These are phyloP conservation scores for Exutisphaerella laricina DNA, from an alignment of 2,329 filamentous ascomycete genomes.

Conservation along the genomic window DNA sequence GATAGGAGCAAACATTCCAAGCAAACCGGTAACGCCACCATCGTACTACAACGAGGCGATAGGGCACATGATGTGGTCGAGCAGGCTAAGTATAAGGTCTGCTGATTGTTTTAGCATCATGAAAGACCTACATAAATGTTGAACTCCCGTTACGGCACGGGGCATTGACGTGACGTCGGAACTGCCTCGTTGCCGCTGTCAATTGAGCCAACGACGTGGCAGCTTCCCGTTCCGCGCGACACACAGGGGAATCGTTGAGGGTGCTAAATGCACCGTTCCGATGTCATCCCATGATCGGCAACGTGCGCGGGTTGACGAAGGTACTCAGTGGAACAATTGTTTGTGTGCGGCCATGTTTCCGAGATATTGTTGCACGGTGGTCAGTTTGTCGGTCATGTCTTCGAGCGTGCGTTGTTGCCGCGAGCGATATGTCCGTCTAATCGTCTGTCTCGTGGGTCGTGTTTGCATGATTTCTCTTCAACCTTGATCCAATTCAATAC, in stretches of 20 bases:
- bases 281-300: conserved; percentile 4
- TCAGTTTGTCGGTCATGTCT: too few species aligned
- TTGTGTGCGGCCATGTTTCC: too few species aligned
- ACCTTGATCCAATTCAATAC: conserved; percentile 19
- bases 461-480: conserved; percentile 8
- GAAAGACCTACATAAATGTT: not conserved
- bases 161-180: conserved; percentile 8
- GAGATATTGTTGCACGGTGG: too few species aligned
- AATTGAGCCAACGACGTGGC: conserved; percentile 1
- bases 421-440: too few species aligned
- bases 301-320: not conserved
- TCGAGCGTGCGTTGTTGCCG: too few species aligned
- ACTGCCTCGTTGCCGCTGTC: conserved; percentile 4
- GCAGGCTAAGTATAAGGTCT: too few species aligned
- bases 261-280: conserved; percentile 1
- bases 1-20: conserved; percentile 10
- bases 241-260: not conserved
- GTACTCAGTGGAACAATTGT: not conserved
- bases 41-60: too few species aligned
- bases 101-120: too few species aligned
- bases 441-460: not conserved
- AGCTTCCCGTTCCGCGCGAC: conserved; percentile 9
- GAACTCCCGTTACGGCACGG: not conserved
- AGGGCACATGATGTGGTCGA: too few species aligned
- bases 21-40: conserved; percentile 7